These are phyloP conservation scores for Solanum chmielewskii DNA, from an alignment of 257 asterid genomes.

Conservation along the genomic window DNA sequence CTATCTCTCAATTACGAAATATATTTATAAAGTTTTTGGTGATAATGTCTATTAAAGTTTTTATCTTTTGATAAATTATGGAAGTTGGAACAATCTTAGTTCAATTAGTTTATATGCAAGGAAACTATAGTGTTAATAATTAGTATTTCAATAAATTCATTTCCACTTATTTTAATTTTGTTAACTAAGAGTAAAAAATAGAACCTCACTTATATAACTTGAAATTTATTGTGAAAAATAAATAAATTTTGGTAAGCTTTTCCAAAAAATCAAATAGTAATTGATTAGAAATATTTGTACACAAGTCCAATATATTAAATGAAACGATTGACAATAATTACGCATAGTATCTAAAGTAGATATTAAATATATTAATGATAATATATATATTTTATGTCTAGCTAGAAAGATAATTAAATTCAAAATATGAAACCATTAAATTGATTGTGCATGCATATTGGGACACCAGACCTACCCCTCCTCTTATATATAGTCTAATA, in stretches of 20 bases:
- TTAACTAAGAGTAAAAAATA: not conserved
- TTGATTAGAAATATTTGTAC: too few relatives aligned
- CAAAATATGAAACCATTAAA: not conserved
- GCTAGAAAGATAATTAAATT: not conserved
- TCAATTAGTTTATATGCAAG: constrained; percentile 22
- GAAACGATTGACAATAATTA: not conserved
- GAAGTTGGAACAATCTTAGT: not conserved
- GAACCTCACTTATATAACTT: not conserved
- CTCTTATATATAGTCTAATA: not conserved
- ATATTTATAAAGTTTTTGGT: not conserved
- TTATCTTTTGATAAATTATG: not conserved
- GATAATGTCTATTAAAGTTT: not conserved
- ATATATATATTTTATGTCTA: not conserved
- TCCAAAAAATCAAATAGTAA: too few relatives aligned
- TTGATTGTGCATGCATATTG: not conserved
- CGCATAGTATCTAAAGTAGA: not conserved
- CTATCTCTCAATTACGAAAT: not conserved
- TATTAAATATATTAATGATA: not conserved
- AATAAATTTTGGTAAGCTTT: too few relatives aligned
- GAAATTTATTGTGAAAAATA: not conserved
- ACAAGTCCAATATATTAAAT: not conserved
- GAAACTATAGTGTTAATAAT: not conserved
- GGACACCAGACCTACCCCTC: not conserved
- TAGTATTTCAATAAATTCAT: not conserved
- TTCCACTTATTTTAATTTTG: not conserved